Percentiles rank a stretch among this genome's conserved stretches.
Conservation (phyloP, 495 filamentous ascomycete species). For the Neurospora sp. region DNA sequence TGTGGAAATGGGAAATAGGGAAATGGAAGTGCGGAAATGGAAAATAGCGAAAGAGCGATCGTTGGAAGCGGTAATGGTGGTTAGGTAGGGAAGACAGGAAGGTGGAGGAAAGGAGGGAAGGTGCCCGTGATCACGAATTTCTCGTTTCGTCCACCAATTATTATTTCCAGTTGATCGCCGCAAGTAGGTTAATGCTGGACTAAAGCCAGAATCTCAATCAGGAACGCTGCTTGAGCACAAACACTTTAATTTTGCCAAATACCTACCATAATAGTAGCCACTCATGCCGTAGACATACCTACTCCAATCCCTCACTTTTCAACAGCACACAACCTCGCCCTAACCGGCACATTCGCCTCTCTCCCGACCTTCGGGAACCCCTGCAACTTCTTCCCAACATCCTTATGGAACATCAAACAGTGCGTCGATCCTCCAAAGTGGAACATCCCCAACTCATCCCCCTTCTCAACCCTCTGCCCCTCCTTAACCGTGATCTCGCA, state of each 20-base stretch:
- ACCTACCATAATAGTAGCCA: background rate
- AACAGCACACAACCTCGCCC: slow-evolving; percentile 22
- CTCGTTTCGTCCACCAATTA: too few relatives aligned
- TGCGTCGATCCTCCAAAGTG: slow-evolving; percentile 62
- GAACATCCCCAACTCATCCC: slow-evolving; percentile 62
- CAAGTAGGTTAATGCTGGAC: too few relatives aligned
- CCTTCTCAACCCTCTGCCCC: slow-evolving; percentile 52
- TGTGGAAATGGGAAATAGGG: too few relatives aligned
- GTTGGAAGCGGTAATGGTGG: too few relatives aligned
- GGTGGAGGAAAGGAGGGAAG: too few relatives aligned
- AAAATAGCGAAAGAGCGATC: background rate
- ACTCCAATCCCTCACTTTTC: background rate
- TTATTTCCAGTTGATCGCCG: too few relatives aligned
- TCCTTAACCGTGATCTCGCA: slow-evolving; percentile 55
- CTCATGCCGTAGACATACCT: background rate
- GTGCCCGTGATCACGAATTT: too few relatives aligned
- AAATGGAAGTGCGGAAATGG: too few relatives aligned
- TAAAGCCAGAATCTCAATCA: too few relatives aligned
- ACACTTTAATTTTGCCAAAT: background rate
- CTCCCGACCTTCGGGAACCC: slow-evolving; percentile 40
- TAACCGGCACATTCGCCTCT: slow-evolving; percentile 48
- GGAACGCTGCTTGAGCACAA: background rate
- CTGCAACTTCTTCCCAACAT: slow-evolving; percentile 20
- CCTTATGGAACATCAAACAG: slow-evolving; percentile 48
- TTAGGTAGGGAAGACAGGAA: too few relatives aligned